Evolutionary conservation across 2,329 filamentous ascomycete species (phyloP), one percentile per base, ranked within the genome.

Genomic region (Thermoascus crustaceus): DNA sequence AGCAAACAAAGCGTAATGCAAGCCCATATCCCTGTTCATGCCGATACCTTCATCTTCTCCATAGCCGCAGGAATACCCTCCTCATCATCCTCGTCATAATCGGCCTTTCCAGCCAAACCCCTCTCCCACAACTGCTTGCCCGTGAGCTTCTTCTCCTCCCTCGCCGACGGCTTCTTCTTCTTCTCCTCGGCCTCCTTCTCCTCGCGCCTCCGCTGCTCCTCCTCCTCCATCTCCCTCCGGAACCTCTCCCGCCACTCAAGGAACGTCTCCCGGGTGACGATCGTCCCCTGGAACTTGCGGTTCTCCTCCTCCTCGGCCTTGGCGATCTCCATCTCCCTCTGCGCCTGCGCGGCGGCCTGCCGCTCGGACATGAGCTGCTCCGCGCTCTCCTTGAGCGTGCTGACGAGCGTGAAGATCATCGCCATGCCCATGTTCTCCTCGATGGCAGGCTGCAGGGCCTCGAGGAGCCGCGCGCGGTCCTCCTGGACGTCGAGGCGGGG

Each of bases 341-440:
- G 49, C 1, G 68, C 72, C 47, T 76, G 65, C 10, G 71, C 74
- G 6, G 71, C 82, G 39, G 77, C 76, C 52, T 79, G 76, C 30
- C 91, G 79, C 43, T 86, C 78, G 10, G 72, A 64, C 47, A 96
- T 78, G 39, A 98, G 73, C 48, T 80, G 73, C 67, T 98, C 91
- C n/a, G 88, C 89, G 34, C 76, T 73, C 40, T 98, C 91, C 58
- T 95, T 96, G 41, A 98, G 67, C 0, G 82, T 78, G 9, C 83
- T 85, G 35, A 93, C 82, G 16, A 98, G 68, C 0, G 89, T 86
- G 63, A 96, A 98, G 1, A 98, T 69, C 91, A 98, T 98, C 37
- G 87, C 85, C 82, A 96, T 96, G 43, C 91, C 91, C 40, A 96
- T 66, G 49, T 88, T 96, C 61, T 98, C 91, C 57, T 91, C 80